Evolutionary conservation across 257 asterid species (phyloP).

Genomic region (Solanum appendiculatum): DNA sequence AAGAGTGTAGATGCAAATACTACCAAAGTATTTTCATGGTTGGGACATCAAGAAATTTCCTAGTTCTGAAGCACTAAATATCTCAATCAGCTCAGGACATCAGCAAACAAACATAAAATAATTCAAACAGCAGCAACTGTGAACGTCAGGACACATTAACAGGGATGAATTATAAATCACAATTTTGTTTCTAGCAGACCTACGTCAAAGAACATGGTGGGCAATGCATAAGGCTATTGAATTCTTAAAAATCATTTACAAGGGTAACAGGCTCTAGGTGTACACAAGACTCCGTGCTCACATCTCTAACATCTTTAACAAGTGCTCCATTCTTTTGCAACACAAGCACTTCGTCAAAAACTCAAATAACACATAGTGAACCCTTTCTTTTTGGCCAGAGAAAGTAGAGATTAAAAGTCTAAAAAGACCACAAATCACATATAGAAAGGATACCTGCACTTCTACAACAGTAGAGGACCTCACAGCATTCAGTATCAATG

Average conservation of each 20-base stretch:
- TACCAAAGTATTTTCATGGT: background rate
- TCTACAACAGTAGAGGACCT: slow-evolving; percentile 52
- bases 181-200: background rate
- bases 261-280: background rate
- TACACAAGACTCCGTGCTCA: background rate
- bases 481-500: slow-evolving; percentile 37
- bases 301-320: background rate
- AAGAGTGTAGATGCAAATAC: background rate
- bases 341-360: background rate
- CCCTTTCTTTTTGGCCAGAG: background rate
- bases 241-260: background rate
- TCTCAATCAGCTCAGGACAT: background rate
- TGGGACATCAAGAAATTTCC: background rate
- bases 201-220: background rate
- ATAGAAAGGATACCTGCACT: slow-evolving; percentile 42
- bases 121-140: background rate
- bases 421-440: background rate
- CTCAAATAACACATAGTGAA: background rate
- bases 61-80: background rate
- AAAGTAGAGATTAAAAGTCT: background rate
- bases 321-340: background rate
- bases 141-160: background rate
- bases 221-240: background rate
- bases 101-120: background rate
- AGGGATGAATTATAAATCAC: background rate